Evolutionary conservation across 1,284 basidiomycete species (phyloP), one percentile per base, ranked within the genome.

Genomic region (Marasmius sp.): DNA sequence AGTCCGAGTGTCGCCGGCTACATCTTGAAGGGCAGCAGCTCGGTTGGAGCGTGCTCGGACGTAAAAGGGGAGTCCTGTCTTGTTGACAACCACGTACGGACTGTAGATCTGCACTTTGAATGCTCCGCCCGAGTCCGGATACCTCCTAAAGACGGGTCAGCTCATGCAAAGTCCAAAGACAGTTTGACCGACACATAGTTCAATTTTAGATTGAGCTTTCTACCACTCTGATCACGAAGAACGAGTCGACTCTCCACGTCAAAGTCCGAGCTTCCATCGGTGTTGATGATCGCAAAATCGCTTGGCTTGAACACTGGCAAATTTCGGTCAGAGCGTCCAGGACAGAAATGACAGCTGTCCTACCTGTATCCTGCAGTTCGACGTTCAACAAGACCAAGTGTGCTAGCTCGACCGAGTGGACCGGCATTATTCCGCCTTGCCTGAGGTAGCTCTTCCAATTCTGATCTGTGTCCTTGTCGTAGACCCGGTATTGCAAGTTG

Each of bases 221-320:
- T 82, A 55, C 90, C 91, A 53, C 84, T 81, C 43, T 84, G 77
- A 74, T 99, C 97, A 8, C 89, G 82, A 45, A 99, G 75, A 22
- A 84, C 84, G 38, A 98, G 75, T 16, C 80, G 81, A 57, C 84
- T 85, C 70, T 98, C 95, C 38, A 90, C 82, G 55, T 93, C 91
- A 66, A 97, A 94, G 74, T 97, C 95, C 20, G 96, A 93, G 61
- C 92, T 88, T 50, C 90, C 91, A 71, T 98, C 95, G 6, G 94
- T 95, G 67, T 96, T 97, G 77, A 99, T 97, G 74, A 99, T 98
- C 1, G 95, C 91, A 69, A 98, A 99, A 66, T 99, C 97, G 74
- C 95, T 97, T n/a, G 95, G 92, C 69, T 93, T 93, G 81, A 94
- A 96, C n/a, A 87, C 93, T 91, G 56, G 11, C 48, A 60, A n/a